Percentiles rank a stretch among this genome's conserved stretches.
These are phyloP conservation scores for Lentinula novae-zelandiae DNA, from an alignment of 1,284 basidiomycete species.

Conservation along the genomic window DNA sequence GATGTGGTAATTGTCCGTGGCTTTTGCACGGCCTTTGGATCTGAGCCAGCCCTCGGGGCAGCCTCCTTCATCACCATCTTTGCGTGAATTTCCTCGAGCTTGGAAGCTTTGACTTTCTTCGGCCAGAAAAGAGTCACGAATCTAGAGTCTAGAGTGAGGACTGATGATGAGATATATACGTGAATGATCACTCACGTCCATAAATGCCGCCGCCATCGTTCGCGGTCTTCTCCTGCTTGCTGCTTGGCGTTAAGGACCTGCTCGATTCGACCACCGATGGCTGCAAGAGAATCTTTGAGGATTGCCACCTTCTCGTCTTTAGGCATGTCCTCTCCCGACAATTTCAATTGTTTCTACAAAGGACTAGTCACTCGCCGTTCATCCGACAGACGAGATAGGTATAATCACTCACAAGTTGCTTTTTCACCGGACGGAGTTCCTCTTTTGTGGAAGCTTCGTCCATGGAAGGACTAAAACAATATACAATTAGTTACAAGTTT, in stretches of 20 bases:
- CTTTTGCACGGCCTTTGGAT: constrained; percentile 46
- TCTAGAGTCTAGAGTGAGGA: constrained; percentile 34
- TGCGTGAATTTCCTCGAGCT: constrained; percentile 89
- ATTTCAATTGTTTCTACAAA: constrained; percentile 87
- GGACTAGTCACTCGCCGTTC: constrained; percentile 2
- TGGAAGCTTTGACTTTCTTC: constrained; percentile 89
- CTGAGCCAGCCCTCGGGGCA: constrained; percentile 45
- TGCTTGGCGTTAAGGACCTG: constrained; percentile 75
- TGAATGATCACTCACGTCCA: constrained; percentile 75
- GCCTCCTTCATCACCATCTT: constrained; percentile 89
- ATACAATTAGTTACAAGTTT: neutral
- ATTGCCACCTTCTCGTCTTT: constrained; percentile 94
- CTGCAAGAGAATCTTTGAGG: constrained; percentile 92
- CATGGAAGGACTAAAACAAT: constrained; percentile 77
- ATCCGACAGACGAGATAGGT: neutral
- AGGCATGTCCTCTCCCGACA: constrained; percentile 88
- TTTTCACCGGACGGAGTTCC: constrained; percentile 94
- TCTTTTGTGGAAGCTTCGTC: constrained; percentile 95
- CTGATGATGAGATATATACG: neutral
- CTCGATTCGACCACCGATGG: constrained; percentile 93
- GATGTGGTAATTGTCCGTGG: constrained; percentile 41
- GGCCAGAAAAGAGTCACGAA: constrained; percentile 98
- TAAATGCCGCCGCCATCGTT: constrained; percentile 89
- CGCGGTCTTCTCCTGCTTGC: constrained; percentile 72
- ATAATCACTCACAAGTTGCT: constrained; percentile 71